Evolutionary conservation across 2,329 filamentous ascomycete genomes (phyloP).

Genomic region (Tolypocladium album): DNA sequence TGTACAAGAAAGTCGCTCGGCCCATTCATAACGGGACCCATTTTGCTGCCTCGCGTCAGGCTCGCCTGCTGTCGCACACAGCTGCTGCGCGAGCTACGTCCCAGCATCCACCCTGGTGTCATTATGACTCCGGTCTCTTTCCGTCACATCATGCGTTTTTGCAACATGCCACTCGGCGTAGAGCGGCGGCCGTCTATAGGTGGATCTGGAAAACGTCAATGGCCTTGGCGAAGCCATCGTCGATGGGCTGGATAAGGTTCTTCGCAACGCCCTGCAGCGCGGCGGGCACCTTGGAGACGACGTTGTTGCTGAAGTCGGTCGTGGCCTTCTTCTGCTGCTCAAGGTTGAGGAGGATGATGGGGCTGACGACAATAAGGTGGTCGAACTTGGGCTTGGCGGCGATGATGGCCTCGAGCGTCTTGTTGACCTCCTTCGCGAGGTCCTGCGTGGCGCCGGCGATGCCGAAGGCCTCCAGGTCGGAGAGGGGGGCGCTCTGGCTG

Average conservation of each 20-base stretch:
- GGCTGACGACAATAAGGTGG: constrained; percentile 27
- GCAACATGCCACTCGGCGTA: neutral
- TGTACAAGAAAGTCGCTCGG: neutral
- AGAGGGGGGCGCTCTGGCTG: constrained; percentile 23
- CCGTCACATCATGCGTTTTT: neutral
- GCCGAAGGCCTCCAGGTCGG: constrained; percentile 23
- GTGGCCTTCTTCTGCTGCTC: constrained; percentile 28
- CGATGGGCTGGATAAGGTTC: constrained; percentile 24
- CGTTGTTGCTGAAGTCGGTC: constrained; percentile 22
- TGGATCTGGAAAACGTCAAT: constrained; percentile 17
- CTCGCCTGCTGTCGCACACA: neutral
- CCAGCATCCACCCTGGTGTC: neutral
- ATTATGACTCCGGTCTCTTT: neutral
- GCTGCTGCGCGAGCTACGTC: neutral
- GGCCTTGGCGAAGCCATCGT: constrained; percentile 25
- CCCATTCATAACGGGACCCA: neutral
- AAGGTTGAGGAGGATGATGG: constrained; percentile 31
- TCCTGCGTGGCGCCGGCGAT: constrained; percentile 25
- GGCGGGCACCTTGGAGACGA: constrained; percentile 28
- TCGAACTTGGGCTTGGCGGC: constrained; percentile 32
- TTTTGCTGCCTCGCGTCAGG: neutral
- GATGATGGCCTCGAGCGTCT: constrained; percentile 26
- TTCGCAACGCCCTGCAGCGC: constrained; percentile 20
- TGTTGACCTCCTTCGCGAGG: constrained; percentile 25
- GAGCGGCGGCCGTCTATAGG: neutral